A percentile compares a stretch with the other conserved stretches of the same genome.
phyloP scores from a whole-genome alignment of 176 grass and related monocot species.

The Cocos nucifera region DNA sequence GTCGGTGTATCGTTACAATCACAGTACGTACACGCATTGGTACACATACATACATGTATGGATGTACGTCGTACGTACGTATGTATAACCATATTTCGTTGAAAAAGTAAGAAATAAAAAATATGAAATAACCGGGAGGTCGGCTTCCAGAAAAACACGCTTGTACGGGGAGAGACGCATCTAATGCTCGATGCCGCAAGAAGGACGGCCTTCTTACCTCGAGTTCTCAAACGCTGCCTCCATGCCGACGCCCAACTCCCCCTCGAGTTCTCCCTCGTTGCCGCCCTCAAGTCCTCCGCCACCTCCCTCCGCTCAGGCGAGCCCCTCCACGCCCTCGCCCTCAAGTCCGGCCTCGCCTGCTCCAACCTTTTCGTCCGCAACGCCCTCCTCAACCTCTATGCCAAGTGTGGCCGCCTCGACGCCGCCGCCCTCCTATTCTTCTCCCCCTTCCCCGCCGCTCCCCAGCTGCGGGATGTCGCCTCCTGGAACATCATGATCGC shows the following conservation, averaged over 20 bases:
- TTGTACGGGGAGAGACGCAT: too few relatives aligned
- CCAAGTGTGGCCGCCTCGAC: conserved; percentile 12
- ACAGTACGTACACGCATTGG: too few relatives aligned
- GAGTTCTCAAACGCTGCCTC: not conserved
- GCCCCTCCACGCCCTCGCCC: conserved; percentile 49
- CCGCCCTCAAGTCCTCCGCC: conserved; percentile 37
- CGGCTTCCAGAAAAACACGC: too few relatives aligned
- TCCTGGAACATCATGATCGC: conserved; percentile 40
- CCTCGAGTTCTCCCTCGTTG: conserved; percentile 32
- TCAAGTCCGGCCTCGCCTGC: conserved; percentile 45
- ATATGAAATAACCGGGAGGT: too few relatives aligned
- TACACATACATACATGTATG: too few relatives aligned
- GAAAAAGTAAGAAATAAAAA: too few relatives aligned
- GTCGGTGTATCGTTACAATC: too few relatives aligned
- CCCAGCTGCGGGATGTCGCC: conserved; percentile 12
- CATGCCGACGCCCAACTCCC: not conserved
- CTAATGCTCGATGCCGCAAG: too few relatives aligned
- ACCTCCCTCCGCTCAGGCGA: conserved; percentile 26
- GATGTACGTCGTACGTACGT: too few relatives aligned
- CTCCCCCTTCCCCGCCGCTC: conserved; percentile 1
- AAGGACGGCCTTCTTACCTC: too few relatives aligned
- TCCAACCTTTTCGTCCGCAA: conserved; percentile 56
- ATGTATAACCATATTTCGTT: too few relatives aligned
- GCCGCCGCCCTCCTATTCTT: conserved; percentile 40
- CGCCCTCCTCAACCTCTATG: conserved; percentile 60